These are phyloP conservation scores for Prunus yedoensis DNA, from an alignment of 331 rosid genomes.

Conservation along the genomic window DNA sequence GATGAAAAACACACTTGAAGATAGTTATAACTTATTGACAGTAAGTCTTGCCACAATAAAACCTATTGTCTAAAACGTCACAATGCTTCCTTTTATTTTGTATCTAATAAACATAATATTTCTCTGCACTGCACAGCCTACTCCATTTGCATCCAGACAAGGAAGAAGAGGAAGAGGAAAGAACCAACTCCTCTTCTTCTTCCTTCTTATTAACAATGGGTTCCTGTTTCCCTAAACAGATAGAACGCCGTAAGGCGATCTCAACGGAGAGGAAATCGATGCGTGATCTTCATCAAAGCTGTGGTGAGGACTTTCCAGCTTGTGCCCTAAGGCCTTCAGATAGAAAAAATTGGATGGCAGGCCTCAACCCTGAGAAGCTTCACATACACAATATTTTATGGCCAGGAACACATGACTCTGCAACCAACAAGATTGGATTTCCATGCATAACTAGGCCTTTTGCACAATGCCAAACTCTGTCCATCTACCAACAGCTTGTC, in stretches of 20 bases:
- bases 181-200: neutral
- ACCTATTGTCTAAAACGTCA: conserved; percentile 11
- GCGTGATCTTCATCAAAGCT: conserved; percentile 30
- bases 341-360: conserved; percentile 74
- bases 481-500: conserved; percentile 63
- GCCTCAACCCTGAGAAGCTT: conserved; percentile 45
- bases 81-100: conserved; percentile 41
- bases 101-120: neutral
- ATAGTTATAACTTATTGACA: neutral
- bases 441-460: conserved; percentile 76
- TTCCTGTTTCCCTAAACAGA: conserved; percentile 52
- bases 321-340: conserved; percentile 58
- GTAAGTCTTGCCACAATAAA: neutral
- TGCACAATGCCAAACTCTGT: conserved; percentile 80
- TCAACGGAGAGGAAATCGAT: conserved; percentile 47
- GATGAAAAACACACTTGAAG: neutral
- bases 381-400: conserved; percentile 58
- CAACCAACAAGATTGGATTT: conserved; percentile 73
- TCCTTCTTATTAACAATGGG: conserved; percentile 50
- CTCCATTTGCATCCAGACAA: conserved; percentile 11
- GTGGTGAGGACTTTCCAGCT: conserved; percentile 59
- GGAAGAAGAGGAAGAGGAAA: conserved; percentile 24
- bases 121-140: conserved; percentile 2
- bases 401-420: conserved; percentile 94
- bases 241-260: conserved; percentile 48